A percentile compares a stretch with the other conserved stretches of the same genome.
Conservation (phyloP, 2,329 filamentous ascomycete genomes). For the Pestalotiopsis sp. region DNA sequence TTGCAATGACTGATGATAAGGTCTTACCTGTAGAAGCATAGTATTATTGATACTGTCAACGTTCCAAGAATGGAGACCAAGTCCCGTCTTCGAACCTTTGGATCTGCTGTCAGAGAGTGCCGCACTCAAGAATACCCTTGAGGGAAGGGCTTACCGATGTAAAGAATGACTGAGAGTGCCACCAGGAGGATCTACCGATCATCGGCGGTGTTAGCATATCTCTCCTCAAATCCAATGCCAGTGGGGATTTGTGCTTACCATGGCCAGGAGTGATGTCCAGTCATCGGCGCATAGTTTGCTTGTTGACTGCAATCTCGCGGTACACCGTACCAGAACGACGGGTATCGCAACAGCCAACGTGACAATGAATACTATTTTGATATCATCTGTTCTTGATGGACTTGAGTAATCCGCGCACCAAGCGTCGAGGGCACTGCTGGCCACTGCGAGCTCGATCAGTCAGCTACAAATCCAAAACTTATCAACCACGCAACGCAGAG, state of each 20-base stretch:
- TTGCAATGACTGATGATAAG: neutral
- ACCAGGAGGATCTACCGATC: neutral
- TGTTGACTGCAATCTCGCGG: neutral
- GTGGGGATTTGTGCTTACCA: neutral
- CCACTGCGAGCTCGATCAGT: neutral
- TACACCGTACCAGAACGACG: neutral
- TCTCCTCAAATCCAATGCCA: neutral
- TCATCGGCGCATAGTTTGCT: slow-evolving; percentile 2
- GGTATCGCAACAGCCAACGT: neutral
- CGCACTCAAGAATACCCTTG: neutral
- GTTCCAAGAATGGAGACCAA: slow-evolving; percentile 1
- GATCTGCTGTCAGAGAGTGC: neutral
- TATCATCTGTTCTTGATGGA: neutral
- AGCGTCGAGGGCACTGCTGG: neutral
- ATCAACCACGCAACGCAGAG: neutral
- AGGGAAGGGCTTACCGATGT: neutral
- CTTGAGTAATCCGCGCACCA: neutral
- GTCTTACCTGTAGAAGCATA: neutral
- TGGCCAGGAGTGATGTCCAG: neutral
- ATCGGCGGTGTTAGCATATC: neutral
- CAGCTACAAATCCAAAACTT: neutral
- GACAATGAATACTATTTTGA: neutral
- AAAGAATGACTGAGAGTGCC: neutral
- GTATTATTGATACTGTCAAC: neutral
- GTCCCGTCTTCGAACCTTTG: neutral